These are phyloP conservation scores for Chytriomyces sp. DNA, from an alignment of 192 early-diverging fungal genomes.

Conservation along the genomic window DNA sequence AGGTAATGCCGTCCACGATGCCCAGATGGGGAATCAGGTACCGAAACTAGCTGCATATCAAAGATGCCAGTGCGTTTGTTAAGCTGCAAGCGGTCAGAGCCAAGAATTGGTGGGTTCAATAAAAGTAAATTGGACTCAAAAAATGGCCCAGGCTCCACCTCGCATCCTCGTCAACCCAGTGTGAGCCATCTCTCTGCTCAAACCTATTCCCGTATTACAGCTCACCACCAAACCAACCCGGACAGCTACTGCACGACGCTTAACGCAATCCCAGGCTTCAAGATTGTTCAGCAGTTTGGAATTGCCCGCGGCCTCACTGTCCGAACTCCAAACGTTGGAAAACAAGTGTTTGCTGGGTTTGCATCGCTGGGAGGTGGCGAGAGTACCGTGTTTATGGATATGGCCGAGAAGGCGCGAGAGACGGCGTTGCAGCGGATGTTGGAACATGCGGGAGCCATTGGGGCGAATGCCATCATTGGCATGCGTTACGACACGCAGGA, in stretches of 20 bases:
- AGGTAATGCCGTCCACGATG: too few relatives aligned
- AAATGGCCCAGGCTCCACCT: too few relatives aligned
- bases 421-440: slow-evolving; percentile 25
- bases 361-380: slow-evolving; percentile 27
- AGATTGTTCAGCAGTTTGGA: slow-evolving; percentile 20
- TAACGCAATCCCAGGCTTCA: slow-evolving; percentile 9
- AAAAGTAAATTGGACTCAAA: too few relatives aligned
- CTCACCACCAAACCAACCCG: too few relatives aligned
- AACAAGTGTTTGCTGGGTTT: slow-evolving; percentile 16
- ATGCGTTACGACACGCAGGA: slow-evolving; percentile 31
- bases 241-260: slow-evolving; percentile 6
- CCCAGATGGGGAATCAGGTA: too few relatives aligned
- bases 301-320: slow-evolving; percentile 17
- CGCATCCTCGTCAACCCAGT: too few relatives aligned
- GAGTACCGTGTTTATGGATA: slow-evolving; percentile 25
- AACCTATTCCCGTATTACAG: too few relatives aligned
- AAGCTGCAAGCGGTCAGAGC: too few relatives aligned
- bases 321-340: slow-evolving; percentile 18
- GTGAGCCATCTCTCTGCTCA: too few relatives aligned
- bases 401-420: slow-evolving; percentile 36
- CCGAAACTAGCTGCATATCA: too few relatives aligned
- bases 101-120: too few relatives aligned
- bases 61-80: too few relatives aligned
- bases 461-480: slow-evolving; percentile 31
- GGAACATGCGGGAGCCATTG: slow-evolving; percentile 25